Evolutionary conservation across 2,329 filamentous ascomycete species (phyloP), one percentile per base, ranked within the genome.

Genomic region (Colletotrichum liriopes): DNA sequence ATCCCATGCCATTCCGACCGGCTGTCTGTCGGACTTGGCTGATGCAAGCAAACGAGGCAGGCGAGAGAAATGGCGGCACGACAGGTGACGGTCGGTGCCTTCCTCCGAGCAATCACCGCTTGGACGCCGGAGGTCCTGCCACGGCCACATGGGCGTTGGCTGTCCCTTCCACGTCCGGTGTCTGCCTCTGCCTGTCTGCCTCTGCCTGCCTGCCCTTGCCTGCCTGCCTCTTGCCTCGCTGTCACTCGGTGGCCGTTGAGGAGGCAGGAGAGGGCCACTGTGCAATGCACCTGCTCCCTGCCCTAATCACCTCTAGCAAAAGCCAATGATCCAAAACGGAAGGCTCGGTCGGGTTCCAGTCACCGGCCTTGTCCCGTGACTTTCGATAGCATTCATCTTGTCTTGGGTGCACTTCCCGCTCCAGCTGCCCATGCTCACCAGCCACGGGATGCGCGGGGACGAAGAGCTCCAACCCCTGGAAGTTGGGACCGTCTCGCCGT

Each of bases 401-500:
- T 37, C 35, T 29, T 23, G 47, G 3, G 6, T 29, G 47, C n/a
- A 49, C 61, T 52, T 64, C 35, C 35, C 8, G 35, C 35, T 8
- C 35, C 45, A 39, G 35, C 18, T 64, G 35, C 39, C 35, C 35
- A 32, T 9, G 26, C n/a, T 16, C 35, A 29, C 32, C 16, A 26
- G 18, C 37, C 58, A 11, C n/a, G 14, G 58, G 26, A 37, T 26
- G 26, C 39, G 23, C 43, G 23, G 41, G 41, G 23, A 43, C 23
- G 43, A 47, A 12, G 47, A 47, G 35, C 60, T 8, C 8, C 12
- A 41, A 18, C 23, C 29, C 16, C n/a, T 26, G 56, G 23, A 18
- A 43, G 35, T 18, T 14, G n/a, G 23, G 39, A 54, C 47, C 29
- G 60, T 49, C 47, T 49, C 37, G 61, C 54, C 49, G 64, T 66